These are phyloP conservation scores for Coniochaeta sp. DNA, from an alignment of 2,329 filamentous ascomycete genomes.

Conservation along the genomic window DNA sequence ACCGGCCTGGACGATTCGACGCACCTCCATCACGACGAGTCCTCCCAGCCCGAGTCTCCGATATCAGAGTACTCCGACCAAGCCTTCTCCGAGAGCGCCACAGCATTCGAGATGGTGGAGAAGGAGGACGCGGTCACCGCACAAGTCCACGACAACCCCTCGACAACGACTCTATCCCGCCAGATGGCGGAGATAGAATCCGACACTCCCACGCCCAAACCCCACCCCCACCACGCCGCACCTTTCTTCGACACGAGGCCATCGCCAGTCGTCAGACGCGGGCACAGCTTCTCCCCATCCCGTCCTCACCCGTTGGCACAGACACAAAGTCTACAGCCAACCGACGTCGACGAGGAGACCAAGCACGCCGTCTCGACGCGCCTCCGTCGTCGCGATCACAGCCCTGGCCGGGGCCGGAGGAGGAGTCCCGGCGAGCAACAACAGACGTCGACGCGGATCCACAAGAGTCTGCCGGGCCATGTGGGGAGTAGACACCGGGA, in stretches of 20 bases:
- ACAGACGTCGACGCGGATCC: slow-evolving; percentile 38
- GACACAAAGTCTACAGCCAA: slow-evolving; percentile 13
- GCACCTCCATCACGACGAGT: slow-evolving; percentile 20
- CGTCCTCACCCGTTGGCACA: slow-evolving; percentile 21
- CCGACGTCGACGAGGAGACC: slow-evolving; percentile 27
- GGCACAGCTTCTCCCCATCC: slow-evolving; percentile 20
- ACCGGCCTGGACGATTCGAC: slow-evolving; percentile 19
- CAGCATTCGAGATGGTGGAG: slow-evolving; percentile 3
- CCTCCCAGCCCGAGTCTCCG: slow-evolving; percentile 37
- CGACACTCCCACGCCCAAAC: slow-evolving; percentile 18
- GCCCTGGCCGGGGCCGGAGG: slow-evolving; percentile 25
- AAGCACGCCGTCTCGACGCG: slow-evolving; percentile 16
- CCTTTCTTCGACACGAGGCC: slow-evolving; percentile 18
- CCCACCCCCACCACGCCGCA: slow-evolving; percentile 15
- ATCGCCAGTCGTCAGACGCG: slow-evolving; percentile 22
- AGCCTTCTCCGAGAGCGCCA: slow-evolving; percentile 30
- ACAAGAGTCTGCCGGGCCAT: slow-evolving; percentile 36
- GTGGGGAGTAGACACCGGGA: slow-evolving; percentile 31
- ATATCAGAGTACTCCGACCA: slow-evolving; percentile 38
- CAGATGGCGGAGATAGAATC: slow-evolving; percentile 10
- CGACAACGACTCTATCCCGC: not conserved
- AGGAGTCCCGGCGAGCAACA: slow-evolving; percentile 41
- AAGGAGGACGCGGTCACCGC: slow-evolving; percentile 5
- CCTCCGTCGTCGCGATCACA: slow-evolving; percentile 23
- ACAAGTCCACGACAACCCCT: slow-evolving; percentile 2